Evolutionary conservation across 108 stramenopile genomes (phyloP), one percentile per base, ranked within the genome.

Genomic region (Nitzschia sp.): DNA sequence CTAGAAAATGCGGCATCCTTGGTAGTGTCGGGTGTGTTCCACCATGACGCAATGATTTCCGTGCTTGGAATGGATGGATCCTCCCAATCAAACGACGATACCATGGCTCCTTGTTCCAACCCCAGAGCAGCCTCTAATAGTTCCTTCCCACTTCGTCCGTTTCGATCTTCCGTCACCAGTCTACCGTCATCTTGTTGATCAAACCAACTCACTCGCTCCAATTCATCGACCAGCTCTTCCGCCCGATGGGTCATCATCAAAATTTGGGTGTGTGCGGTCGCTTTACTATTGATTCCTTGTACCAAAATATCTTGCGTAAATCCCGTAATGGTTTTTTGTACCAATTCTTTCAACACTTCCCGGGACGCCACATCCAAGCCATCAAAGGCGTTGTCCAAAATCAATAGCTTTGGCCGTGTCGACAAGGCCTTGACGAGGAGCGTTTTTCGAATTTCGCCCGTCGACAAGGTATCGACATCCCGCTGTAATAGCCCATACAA

Each of bases 321-420:
- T n/a, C 92, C 92, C 21, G 38, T 29, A 47, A 88, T 36, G 5
- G 86, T 88, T 48, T 81, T 63, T 13, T 80, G 69, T 6, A 90
- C 71, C 26, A 90, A 59, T 22, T 88, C 80, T 21, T 64, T 53
- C 47, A 90, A 59, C 13, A 72, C 76, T 16, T 63, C 33, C 22
- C 88, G 67, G 5, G 82, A 83, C 27, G 73, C 59, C 21, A 81
- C 76, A 78, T 93, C 92, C 33, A 90, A 74, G 3, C 92, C 92
- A 71, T 93, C 92, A 77, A 87, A 86, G 28, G 87, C 85, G 75
- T 93, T 90, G 72, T 93, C 92, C 17, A 93, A 56, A 35, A 93
- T 30, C 58, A 93, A 58, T 33, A 93, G 53, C 38, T 57, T 45
- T 1, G 92, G 92, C 33, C 72, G 69, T 0, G 45, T 45, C 2